Percentiles rank a stretch among this genome's conserved stretches.
These are phyloP conservation scores for Medakamo hakoo DNA, from an alignment of 139 green algal species.

Conservation along the genomic window DNA sequence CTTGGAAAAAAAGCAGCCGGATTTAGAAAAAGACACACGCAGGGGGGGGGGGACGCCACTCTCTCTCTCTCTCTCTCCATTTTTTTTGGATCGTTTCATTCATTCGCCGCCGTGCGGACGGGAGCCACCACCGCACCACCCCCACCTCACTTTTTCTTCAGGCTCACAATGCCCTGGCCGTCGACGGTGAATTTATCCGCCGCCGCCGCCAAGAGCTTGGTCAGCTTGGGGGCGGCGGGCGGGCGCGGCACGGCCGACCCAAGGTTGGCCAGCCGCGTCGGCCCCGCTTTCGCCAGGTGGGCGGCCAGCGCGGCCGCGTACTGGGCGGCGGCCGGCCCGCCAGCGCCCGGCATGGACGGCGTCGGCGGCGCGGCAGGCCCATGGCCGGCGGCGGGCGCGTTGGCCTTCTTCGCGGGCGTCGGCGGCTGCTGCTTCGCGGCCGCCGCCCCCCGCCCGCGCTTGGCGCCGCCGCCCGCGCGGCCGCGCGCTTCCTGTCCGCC, in stretches of 20 bases:
- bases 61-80: too few relatives aligned
- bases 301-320: background rate
- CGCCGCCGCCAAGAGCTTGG: background rate
- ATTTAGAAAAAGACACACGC: too few relatives aligned
- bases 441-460: too few relatives aligned
- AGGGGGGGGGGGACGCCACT: too few relatives aligned
- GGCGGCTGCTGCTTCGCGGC: background rate
- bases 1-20: too few relatives aligned
- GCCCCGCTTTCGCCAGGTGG: background rate
- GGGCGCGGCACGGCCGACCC: background rate
- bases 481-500: background rate
- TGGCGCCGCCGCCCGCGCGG: too few relatives aligned
- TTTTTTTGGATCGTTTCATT: too few relatives aligned
- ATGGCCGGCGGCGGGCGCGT: background rate
- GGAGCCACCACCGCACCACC: background rate
- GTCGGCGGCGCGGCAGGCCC: background rate
- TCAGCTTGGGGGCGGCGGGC: background rate
- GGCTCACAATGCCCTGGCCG: background rate
- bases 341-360: background rate
- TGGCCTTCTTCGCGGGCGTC: background rate
- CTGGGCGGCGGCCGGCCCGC: too few relatives aligned
- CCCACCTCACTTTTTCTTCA: background rate
- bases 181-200: background rate
- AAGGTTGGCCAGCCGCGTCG: background rate
- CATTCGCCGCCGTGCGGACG: too few relatives aligned